phyloP scores from a whole-genome alignment of 441 rosid genomes.

The Populus hybrid region DNA sequence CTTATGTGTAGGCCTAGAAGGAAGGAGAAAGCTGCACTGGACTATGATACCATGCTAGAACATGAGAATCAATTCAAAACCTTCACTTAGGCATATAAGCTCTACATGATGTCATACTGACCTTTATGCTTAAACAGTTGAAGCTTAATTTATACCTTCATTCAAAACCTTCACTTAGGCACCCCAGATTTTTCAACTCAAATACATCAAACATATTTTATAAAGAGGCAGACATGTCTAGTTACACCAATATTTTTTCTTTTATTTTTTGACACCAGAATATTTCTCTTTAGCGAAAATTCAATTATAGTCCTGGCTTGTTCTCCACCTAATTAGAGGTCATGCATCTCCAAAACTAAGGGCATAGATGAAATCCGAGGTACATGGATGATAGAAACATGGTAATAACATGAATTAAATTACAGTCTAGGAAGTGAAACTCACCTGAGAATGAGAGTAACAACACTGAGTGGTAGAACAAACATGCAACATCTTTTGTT shows the following conservation, averaged over 20 bases:
- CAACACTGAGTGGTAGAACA: constrained; percentile 66
- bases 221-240: neutral
- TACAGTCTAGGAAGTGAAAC: constrained; percentile 3
- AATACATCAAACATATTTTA: too few relatives aligned
- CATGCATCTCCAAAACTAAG: neutral
- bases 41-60: too few relatives aligned
- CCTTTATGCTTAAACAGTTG: too few relatives aligned
- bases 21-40: too few relatives aligned
- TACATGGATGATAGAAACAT: neutral
- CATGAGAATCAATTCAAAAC: too few relatives aligned
- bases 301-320: neutral
- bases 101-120: too few relatives aligned
- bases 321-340: neutral
- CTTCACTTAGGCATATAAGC: too few relatives aligned
- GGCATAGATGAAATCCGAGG: neutral
- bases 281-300: neutral
- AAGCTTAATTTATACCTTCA: too few relatives aligned
- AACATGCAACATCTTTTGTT: constrained; percentile 54
- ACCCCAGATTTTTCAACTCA: too few relatives aligned
- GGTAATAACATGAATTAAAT: neutral
- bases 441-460: constrained; percentile 70
- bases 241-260: neutral
- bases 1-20: too few relatives aligned
- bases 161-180: too few relatives aligned
- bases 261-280: neutral